Conservation (phyloP, 2,329 filamentous ascomycete species). For the Venturia asperata region DNA sequence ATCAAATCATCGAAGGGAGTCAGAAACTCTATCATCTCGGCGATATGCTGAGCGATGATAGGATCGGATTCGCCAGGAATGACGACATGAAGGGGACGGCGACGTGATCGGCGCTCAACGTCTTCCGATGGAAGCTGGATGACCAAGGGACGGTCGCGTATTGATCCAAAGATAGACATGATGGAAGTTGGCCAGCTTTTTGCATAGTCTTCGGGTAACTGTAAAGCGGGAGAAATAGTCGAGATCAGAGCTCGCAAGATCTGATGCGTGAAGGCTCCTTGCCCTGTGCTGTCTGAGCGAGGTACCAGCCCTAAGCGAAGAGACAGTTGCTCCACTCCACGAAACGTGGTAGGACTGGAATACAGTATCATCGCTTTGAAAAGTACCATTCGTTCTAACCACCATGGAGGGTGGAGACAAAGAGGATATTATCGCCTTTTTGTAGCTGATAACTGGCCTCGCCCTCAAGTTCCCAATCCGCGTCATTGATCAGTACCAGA, state of each 20-base stretch:
- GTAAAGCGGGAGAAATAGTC: not conserved
- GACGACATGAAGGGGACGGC: constrained; percentile 1
- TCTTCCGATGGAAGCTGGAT: not conserved
- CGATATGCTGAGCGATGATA: not conserved
- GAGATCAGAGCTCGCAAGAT: not conserved
- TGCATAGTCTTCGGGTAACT: not conserved
- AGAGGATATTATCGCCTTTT: constrained; percentile 77
- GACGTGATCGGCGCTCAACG: not conserved
- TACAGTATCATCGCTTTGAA: not conserved
- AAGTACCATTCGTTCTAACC: constrained; percentile 39
- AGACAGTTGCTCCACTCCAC: not conserved
- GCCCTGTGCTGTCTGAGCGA: not conserved
- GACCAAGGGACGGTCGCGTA: not conserved
- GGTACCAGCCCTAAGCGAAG: not conserved
- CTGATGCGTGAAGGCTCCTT: not conserved
- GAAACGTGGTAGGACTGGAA: not conserved
- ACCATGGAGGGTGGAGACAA: constrained; percentile 93
- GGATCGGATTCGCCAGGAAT: not conserved
- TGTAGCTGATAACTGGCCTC: constrained; percentile 85
- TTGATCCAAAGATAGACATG: not conserved
- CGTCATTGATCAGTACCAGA: constrained; percentile 92
- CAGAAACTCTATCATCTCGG: not conserved
- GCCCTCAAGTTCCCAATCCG: constrained; percentile 96
- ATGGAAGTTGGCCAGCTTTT: not conserved
- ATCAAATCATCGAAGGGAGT: not conserved